Conservation (phyloP, 108 stramenopile species). For the Fragilariopsis cylindrus region DNA sequence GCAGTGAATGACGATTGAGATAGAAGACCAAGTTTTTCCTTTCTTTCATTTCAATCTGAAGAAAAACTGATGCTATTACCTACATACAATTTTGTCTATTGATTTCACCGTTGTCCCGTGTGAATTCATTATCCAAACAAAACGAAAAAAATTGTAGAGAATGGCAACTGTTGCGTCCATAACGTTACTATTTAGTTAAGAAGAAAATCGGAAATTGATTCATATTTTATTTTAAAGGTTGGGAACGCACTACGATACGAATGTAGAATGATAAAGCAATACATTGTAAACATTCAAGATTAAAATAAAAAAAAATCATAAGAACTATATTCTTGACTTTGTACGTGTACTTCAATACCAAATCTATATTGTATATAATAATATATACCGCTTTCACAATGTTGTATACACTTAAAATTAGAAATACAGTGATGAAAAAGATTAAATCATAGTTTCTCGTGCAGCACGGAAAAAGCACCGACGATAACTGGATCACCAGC, state of each 20-base stretch:
- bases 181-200: not conserved
- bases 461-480: conserved; percentile 63
- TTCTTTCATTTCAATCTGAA: conserved; percentile 9
- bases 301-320: too few species aligned
- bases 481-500: conserved; percentile 80
- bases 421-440: not conserved
- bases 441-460: conserved; percentile 46
- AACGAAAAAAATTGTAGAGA: not conserved
- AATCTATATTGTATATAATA: too few species aligned
- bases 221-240: too few species aligned
- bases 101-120: conserved; percentile 2
- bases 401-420: not conserved
- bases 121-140: not conserved
- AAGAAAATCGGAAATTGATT: not conserved
- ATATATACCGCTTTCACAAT: not conserved
- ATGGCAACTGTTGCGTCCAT: not conserved
- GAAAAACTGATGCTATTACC: conserved; percentile 6
- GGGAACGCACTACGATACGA: too few species aligned
- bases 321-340: too few species aligned
- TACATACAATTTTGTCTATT: not conserved
- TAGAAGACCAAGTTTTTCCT: not conserved
- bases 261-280: too few species aligned
- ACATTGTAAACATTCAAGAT: too few species aligned
- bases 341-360: too few species aligned
- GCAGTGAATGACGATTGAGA: conserved; percentile 1